phyloP scores from a whole-genome alignment of 768 basidiomycete species.

The Solioccasus polychromus region DNA sequence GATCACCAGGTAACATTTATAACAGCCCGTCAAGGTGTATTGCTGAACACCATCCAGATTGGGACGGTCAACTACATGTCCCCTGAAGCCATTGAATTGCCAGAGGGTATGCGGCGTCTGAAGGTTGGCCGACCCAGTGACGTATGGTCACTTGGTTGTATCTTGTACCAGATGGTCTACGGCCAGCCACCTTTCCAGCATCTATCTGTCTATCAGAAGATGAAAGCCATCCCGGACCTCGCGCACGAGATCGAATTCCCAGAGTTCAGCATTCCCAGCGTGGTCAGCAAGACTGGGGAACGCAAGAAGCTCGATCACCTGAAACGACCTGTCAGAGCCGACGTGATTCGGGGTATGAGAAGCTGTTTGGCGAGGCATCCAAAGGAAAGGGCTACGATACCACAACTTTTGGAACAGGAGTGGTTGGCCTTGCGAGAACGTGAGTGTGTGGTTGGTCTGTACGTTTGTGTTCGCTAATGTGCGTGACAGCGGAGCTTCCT shows the following conservation, averaged over 20 bases:
- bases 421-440: constrained; percentile 64
- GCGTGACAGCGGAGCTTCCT: constrained; percentile 23
- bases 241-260: constrained; percentile 80
- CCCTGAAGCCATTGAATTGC: constrained; percentile 90
- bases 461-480: not conserved
- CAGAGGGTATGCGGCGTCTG: constrained; percentile 81
- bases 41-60: constrained; percentile 48
- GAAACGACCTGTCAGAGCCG: constrained; percentile 63
- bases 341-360: constrained; percentile 81
- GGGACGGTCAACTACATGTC: constrained; percentile 99
- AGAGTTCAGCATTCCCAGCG: constrained; percentile 52
- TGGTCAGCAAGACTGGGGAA: constrained; percentile 33
- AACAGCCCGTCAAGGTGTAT: not conserved
- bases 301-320: constrained; percentile 62
- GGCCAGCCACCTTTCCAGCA: constrained; percentile 91
- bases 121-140: constrained; percentile 96
- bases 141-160: constrained; percentile 97
- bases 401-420: constrained; percentile 76
- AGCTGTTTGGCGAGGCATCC: constrained; percentile 76
- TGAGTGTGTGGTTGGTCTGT: constrained; percentile 12
- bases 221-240: constrained; percentile 88
- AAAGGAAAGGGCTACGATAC: constrained; percentile 85
- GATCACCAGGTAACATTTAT: constrained; percentile 75
- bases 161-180: constrained; percentile 98
- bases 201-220: constrained; percentile 80